phyloP scores from a whole-genome alignment of 495 filamentous ascomycete genomes.

The Clohesyomyces aquaticus region DNA sequence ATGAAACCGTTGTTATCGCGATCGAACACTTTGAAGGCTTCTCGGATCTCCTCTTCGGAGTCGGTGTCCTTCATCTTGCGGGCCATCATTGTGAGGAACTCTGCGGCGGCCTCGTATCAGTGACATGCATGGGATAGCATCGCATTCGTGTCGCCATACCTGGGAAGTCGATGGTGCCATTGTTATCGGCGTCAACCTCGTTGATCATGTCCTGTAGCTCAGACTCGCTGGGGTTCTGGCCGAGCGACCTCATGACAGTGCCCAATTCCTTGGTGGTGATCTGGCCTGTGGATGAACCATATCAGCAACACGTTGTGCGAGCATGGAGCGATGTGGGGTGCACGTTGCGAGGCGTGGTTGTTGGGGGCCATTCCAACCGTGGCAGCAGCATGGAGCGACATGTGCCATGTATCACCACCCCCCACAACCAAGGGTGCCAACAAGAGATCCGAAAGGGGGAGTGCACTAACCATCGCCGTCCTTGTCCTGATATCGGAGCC shows the following conservation, averaged over 20 bases:
- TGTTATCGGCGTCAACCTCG: constrained; percentile 99
- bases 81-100: constrained; percentile 99
- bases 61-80: constrained; percentile 99
- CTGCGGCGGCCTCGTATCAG: constrained; percentile 51
- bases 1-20: constrained; percentile 99
- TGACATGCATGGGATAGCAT: not conserved
- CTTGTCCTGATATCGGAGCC: constrained; percentile 74
- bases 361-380: constrained; percentile 17
- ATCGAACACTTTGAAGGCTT: constrained; percentile 95
- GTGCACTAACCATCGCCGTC: constrained; percentile 95
- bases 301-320: constrained; percentile 1
- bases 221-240: constrained; percentile 98
- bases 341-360: constrained; percentile 4
- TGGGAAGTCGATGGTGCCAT: constrained; percentile 98
- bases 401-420: not conserved
- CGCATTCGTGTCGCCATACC: constrained; percentile 56
- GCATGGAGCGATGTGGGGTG: not conserved
- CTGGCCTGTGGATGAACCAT: constrained; percentile 65
- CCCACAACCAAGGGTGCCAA: not conserved
- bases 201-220: constrained; percentile 99
- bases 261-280: constrained; percentile 99
- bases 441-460: constrained; percentile 10
- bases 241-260: constrained; percentile 99
- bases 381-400: not conserved
- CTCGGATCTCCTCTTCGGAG: constrained; percentile 98